phyloP scores from a whole-genome alignment of 1,284 basidiomycete genomes.

The Afroboletus lepidellus region DNA sequence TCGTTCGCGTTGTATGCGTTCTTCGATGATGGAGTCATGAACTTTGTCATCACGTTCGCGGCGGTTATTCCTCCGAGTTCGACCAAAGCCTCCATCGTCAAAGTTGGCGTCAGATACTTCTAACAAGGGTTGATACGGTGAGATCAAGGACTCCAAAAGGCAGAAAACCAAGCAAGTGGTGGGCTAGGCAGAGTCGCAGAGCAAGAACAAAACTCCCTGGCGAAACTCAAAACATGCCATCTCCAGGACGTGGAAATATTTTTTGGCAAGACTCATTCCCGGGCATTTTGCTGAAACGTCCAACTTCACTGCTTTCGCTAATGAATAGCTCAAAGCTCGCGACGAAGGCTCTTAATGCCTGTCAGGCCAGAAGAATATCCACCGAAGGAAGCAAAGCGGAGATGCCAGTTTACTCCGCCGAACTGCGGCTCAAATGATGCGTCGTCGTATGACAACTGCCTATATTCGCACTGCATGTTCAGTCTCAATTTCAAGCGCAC shows the following conservation, averaged over 20 bases:
- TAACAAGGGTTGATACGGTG: conserved; percentile 53
- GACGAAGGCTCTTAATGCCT: conserved; percentile 35
- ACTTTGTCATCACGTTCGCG: conserved; percentile 80
- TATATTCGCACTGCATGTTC: conserved; percentile 37
- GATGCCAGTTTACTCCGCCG: conserved; percentile 31
- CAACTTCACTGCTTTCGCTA: conserved; percentile 43
- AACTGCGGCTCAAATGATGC: conserved; percentile 36
- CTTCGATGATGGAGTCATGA: conserved; percentile 84
- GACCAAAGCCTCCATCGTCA: conserved; percentile 52
- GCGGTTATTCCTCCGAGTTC: conserved; percentile 46
- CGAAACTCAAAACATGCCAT: conserved; percentile 29
- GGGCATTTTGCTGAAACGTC: conserved; percentile 26
- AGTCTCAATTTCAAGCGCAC: conserved; percentile 74
- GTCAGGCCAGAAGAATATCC: conserved; percentile 20
- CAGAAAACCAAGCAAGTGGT: conserved; percentile 41
- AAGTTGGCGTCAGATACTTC: conserved; percentile 57
- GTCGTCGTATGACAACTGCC: conserved; percentile 32
- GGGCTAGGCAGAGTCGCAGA: conserved; percentile 39
- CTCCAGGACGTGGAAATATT: conserved; percentile 17
- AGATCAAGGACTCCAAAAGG: conserved; percentile 45
- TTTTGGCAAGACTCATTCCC: conserved; percentile 32
- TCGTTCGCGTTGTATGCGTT: conserved; percentile 86
- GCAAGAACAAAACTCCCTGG: conserved; percentile 18
- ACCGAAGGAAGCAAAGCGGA: conserved; percentile 18
- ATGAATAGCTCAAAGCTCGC: conserved; percentile 45